Base-by-base conservation (phyloP, 495 filamentous ascomycete species). In the Aspergillus haitiensis region DNA sequence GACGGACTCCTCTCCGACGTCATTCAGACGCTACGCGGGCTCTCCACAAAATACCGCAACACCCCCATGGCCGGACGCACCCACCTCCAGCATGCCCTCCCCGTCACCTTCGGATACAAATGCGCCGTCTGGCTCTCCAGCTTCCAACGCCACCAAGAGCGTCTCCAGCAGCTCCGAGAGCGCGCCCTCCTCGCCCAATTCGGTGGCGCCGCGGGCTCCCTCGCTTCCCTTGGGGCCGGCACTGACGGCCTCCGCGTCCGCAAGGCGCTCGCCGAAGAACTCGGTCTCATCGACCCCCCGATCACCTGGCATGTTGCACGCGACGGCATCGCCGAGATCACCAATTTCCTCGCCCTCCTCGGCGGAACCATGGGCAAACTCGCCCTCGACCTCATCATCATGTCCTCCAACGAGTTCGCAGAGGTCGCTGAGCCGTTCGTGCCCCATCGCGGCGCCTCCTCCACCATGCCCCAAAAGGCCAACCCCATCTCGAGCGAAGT, bases 371-470 rank as follows among this genome's bases (percentile, higher is more conserved):
- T 82, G 61, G 78, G 77, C 27, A 83, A 83, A 65, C 51, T 83
- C 7, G 81, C 81, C 0, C 67, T 80, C n/a, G 81, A 83, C 54
- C 60, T 83, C 3, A 82, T 82, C n/a, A 68, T 81, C 67, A 83
- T 82, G 81, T 79, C 76, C 8, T 80, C 78, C 0, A 83, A 79
- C 58, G 81, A 83, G 61, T 59, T 81, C 12, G 69, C 75, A n/a
- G 81, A 83, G 58, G 78, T 82, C n/a, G 71, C 75, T 3, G 81
- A 83, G 59, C 81, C 80, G 1, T 83, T 82, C 54, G 78, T 82
- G 9, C 79, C 78, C 10, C 80, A 82, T 61, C 75, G 81, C 11
- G 81, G 81, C 9, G 78, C 80, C 7, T 80, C 76, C 10, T 78
- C 75, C 1, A 83, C 81, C 1, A 83, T 83, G 81, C 81, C 81